Percentiles rank a stretch among this genome's conserved stretches.
phyloP scores from a whole-genome alignment of 208 protist species.

The Trichomonas tenax region DNA sequence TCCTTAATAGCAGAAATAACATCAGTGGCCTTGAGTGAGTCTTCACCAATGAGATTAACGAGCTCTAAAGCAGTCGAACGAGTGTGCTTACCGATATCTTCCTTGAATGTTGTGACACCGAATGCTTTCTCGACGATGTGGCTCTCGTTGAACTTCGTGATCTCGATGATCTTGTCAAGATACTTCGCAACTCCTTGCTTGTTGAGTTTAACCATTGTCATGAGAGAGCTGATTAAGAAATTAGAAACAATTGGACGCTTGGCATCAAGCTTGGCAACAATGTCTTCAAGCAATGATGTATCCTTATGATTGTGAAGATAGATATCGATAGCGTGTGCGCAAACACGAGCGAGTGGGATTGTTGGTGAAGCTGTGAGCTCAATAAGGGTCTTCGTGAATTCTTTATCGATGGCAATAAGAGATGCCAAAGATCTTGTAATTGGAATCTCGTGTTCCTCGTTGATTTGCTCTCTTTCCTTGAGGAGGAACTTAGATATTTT shows the following conservation, averaged over 20 bases:
- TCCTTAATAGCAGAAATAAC: not conserved
- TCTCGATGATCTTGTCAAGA: not conserved
- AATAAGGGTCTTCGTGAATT: not conserved
- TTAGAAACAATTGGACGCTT: not conserved
- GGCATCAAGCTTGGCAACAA: not conserved
- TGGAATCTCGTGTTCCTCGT: not conserved
- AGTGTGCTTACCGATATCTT: not conserved
- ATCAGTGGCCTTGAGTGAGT: not conserved
- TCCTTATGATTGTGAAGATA: not conserved
- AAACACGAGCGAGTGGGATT: not conserved
- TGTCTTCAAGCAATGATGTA: not conserved
- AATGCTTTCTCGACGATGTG: not conserved
- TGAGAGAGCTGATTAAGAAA: not conserved
- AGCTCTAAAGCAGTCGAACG: not conserved
- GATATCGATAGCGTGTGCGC: not conserved
- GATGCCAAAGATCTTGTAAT: not conserved
- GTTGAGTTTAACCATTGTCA: not conserved
- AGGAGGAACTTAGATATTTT: not conserved
- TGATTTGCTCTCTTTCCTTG: not conserved
- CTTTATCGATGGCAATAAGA: not conserved
- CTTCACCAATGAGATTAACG: not conserved
- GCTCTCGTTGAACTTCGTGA: not conserved
- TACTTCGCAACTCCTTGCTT: not conserved
- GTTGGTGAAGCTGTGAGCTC: not conserved
- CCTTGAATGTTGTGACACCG: not conserved